These are phyloP conservation scores for Micromonas pusilla DNA, from an alignment of 139 green algal species.

Conservation along the genomic window DNA sequence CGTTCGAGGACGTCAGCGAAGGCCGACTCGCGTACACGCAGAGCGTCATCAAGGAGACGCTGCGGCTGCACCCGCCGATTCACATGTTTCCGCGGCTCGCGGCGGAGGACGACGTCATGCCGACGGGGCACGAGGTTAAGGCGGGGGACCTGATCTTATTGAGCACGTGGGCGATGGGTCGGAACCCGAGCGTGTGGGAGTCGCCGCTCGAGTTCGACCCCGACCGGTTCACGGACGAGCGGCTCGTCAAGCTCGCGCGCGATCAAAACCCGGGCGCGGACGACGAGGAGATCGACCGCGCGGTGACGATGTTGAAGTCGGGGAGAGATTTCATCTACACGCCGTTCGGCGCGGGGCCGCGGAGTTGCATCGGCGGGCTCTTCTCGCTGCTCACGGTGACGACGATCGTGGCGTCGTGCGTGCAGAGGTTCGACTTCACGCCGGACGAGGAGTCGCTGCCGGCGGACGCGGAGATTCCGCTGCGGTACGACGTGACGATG, in stretches of 20 bases:
- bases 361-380: constrained; percentile 34
- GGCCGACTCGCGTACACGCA: constrained; percentile 25
- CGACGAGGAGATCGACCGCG: constrained; percentile 23
- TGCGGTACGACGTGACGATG: constrained; percentile 37
- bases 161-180: constrained; percentile 54
- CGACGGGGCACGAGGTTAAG: constrained; percentile 48
- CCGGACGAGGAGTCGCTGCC: neutral
- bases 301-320: neutral
- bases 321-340: constrained; percentile 22
- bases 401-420: constrained; percentile 22
- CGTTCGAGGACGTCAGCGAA: constrained; percentile 34
- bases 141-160: constrained; percentile 65
- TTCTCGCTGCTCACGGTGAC: constrained; percentile 35
- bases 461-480: constrained; percentile 5
- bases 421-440: constrained; percentile 30
- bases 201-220: constrained; percentile 47
- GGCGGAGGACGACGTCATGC: constrained; percentile 45
- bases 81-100: constrained; percentile 58
- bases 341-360: constrained; percentile 37
- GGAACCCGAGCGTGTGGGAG: constrained; percentile 46
- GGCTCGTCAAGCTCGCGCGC: neutral
- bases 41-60: constrained; percentile 51
- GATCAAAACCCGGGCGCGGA: neutral
- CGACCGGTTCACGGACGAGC: neutral
- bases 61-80: constrained; percentile 64